Evolutionary conservation across 257 asterid genomes (phyloP).

Genomic region (Solanum paucissectum): DNA sequence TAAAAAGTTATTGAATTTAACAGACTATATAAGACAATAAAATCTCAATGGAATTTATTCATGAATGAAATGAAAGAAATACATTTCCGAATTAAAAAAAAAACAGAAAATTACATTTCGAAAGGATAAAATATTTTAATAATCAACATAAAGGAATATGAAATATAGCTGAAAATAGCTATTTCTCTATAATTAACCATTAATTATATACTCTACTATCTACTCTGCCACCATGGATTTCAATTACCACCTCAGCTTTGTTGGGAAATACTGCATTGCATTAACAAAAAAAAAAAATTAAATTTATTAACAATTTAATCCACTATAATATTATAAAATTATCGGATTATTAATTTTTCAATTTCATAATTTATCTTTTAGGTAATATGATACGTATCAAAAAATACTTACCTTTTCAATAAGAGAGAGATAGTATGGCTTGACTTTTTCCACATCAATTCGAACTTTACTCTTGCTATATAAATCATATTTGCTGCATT

Average conservation of each 20-base stretch:
- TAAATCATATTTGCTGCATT: conserved; percentile 14
- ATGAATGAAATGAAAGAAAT: neutral
- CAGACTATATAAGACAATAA: neutral
- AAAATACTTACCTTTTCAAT: conserved; percentile 35
- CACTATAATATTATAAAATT: neutral
- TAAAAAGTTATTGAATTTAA: neutral
- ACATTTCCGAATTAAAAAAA: neutral
- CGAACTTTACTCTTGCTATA: conserved; percentile 9
- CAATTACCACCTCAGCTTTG: conserved; percentile 45
- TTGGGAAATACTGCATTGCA: conserved; percentile 16
- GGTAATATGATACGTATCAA: neutral
- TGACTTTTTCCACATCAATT: conserved; percentile 27
- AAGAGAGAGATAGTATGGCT: conserved; percentile 62
- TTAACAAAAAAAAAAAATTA: too few relatives aligned
- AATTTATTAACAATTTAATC: neutral
- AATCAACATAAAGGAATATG: neutral
- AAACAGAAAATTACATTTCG: neutral
- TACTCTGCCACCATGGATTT: neutral
- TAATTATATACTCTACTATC: neutral
- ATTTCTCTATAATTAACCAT: neutral
- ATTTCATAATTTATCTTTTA: neutral
- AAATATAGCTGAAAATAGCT: neutral
- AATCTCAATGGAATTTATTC: neutral
- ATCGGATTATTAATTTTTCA: neutral
- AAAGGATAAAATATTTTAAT: neutral